These are phyloP conservation scores for Aureobasidium uvarum DNA, from an alignment of 2,329 filamentous ascomycete species.

Conservation along the genomic window DNA sequence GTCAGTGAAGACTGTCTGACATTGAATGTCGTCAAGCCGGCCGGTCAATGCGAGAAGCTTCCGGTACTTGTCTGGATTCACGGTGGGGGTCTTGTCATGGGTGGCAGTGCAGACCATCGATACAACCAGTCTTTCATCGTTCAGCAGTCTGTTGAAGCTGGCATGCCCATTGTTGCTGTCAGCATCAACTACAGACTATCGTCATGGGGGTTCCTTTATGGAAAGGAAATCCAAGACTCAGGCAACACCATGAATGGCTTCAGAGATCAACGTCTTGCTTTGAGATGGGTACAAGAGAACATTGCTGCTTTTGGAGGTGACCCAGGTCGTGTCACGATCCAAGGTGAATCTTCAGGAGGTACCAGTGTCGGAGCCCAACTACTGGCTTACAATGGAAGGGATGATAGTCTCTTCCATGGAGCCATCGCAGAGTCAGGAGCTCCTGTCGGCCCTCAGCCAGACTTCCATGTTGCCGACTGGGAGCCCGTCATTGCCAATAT, in stretches of 20 bases:
- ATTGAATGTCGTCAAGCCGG: constrained; percentile 32
- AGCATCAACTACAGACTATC: constrained; percentile 33
- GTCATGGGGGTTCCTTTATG: constrained; percentile 32
- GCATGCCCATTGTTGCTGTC: constrained; percentile 39
- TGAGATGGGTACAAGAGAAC: constrained; percentile 32
- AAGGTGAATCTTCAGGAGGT: constrained; percentile 37
- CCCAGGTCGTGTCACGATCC: constrained; percentile 33
- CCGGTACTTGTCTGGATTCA: constrained; percentile 34
- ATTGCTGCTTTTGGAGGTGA: constrained; percentile 37
- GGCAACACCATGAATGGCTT: constrained; percentile 31
- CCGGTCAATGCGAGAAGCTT: constrained; percentile 25
- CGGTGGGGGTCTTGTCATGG: constrained; percentile 33
- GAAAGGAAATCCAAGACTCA: constrained; percentile 31
- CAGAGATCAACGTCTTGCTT: constrained; percentile 28
- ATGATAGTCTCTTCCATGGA: constrained; percentile 55
- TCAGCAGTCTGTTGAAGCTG: constrained; percentile 32
- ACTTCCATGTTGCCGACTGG: constrained; percentile 31
- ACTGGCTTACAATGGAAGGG: constrained; percentile 54
- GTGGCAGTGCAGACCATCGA: constrained; percentile 31
- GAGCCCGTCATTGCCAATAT: constrained; percentile 35
- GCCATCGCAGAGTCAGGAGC: constrained; percentile 53
- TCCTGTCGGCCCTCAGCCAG: constrained; percentile 35
- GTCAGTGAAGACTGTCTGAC: constrained; percentile 34
- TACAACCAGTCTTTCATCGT: constrained; percentile 37
- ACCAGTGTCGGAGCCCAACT: constrained; percentile 53